phyloP scores from a whole-genome alignment of 441 rosid species.

The Lepidium campestre region DNA sequence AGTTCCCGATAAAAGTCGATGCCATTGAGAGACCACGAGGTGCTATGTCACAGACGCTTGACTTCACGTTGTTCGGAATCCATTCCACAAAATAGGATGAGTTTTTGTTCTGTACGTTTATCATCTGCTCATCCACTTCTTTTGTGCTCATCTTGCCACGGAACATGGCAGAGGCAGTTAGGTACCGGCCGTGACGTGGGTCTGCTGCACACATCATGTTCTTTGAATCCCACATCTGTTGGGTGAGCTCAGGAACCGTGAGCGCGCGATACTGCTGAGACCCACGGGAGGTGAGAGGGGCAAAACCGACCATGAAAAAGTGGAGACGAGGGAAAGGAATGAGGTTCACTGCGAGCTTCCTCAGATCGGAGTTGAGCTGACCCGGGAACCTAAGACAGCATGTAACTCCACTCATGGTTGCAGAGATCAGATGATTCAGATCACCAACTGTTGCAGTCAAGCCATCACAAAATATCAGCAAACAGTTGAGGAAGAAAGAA shows the following conservation, averaged over 20 bases:
- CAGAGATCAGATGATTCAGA: slow-evolving; percentile 61
- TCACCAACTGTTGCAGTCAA: slow-evolving; percentile 48
- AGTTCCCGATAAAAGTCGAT: slow-evolving; percentile 29
- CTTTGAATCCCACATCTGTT: slow-evolving; percentile 83
- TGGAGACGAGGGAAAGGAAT: slow-evolving; percentile 71
- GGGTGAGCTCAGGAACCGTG: slow-evolving; percentile 65
- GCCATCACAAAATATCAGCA: background rate
- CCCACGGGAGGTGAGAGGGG: slow-evolving; percentile 65
- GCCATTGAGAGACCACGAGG: slow-evolving; percentile 41
- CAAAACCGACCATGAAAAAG: slow-evolving; percentile 74
- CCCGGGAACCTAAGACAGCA: slow-evolving; percentile 72
- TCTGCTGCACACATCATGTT: slow-evolving; percentile 96
- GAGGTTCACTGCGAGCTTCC: slow-evolving; percentile 65
- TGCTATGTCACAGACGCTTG: slow-evolving; percentile 88
- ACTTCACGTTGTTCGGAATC: slow-evolving; percentile 92
- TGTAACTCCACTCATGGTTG: slow-evolving; percentile 62
- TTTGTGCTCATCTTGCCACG: slow-evolving; percentile 97
- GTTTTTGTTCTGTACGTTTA: slow-evolving; percentile 92
- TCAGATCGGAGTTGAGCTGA: slow-evolving; percentile 58
- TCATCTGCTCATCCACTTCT: slow-evolving; percentile 94
- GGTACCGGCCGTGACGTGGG: slow-evolving; percentile 86
- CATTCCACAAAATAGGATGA: slow-evolving; percentile 94
- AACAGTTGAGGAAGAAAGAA: background rate
- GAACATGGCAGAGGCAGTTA: slow-evolving; percentile 92
- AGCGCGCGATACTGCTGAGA: slow-evolving; percentile 60